phyloP scores from a whole-genome alignment of 2,329 filamentous ascomycete species.

The Ceratocystis variospora region DNA sequence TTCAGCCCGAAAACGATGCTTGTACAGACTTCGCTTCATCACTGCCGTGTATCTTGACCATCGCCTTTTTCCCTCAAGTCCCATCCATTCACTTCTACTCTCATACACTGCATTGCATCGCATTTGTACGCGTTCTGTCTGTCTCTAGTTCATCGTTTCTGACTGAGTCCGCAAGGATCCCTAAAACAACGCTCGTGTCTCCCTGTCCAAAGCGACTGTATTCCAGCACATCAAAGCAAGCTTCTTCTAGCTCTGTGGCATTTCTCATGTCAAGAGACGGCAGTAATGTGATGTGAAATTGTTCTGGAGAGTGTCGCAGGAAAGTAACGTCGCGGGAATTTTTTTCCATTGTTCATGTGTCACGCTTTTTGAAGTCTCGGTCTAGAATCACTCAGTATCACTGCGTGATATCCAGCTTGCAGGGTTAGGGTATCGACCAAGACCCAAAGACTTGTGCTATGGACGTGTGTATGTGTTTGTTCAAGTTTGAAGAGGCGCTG shows the following conservation, averaged over 20 bases:
- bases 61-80: neutral
- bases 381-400: neutral
- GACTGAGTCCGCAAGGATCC: neutral
- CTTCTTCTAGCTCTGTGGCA: neutral
- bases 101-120: neutral
- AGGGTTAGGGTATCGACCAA: neutral
- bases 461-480: neutral
- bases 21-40: conserved; percentile 5
- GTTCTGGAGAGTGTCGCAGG: neutral
- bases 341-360: neutral
- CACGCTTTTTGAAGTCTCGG: neutral
- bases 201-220: neutral
- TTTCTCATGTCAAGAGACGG: neutral
- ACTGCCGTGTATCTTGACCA: conserved; percentile 4
- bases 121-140: neutral
- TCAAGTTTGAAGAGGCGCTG: neutral
- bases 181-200: neutral
- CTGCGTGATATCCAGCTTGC: neutral
- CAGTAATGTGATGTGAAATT: neutral
- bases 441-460: neutral
- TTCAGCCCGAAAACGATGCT: neutral
- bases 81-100: neutral
- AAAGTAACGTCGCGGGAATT: neutral
- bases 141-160: neutral
- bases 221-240: neutral